These are phyloP conservation scores for Aspergillus homomorphus DNA, from an alignment of 495 filamentous ascomycete species.

Conservation along the genomic window DNA sequence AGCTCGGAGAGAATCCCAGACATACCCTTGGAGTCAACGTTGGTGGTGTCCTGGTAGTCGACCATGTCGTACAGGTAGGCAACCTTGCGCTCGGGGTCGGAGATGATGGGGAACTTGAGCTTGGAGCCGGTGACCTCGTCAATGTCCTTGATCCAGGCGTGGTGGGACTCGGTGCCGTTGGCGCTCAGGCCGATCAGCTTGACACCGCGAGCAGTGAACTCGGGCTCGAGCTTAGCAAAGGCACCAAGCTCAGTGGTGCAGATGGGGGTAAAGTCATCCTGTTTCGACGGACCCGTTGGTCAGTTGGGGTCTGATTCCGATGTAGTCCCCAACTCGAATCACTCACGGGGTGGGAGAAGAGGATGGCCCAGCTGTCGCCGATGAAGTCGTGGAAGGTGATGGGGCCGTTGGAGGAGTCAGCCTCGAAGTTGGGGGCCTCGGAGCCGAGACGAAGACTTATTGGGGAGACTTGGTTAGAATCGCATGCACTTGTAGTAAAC, in stretches of 20 bases:
- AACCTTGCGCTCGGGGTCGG: conserved; percentile 92
- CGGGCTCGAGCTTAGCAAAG: conserved; percentile 92
- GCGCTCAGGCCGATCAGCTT: conserved; percentile 86
- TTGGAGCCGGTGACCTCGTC: conserved; percentile 82
- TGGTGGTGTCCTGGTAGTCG: conserved; percentile 77
- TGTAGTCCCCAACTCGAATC: conserved; percentile 14
- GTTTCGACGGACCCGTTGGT: neutral
- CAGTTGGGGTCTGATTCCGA: neutral
- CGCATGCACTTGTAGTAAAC: neutral
- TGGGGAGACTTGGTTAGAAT: neutral
- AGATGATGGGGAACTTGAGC: conserved; percentile 92
- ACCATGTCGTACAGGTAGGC: conserved; percentile 95
- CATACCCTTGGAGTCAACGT: conserved; percentile 85
- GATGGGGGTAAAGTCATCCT: conserved; percentile 79
- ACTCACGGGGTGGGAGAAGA: conserved; percentile 94
- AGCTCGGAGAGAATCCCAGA: neutral
- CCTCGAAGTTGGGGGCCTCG: conserved; percentile 88
- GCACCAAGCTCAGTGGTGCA: conserved; percentile 99
- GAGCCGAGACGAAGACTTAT: conserved; percentile 80
- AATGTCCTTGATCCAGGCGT: conserved; percentile 90
- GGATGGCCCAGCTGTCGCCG: conserved; percentile 87
- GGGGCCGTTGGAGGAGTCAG: conserved; percentile 83
- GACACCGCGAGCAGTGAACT: conserved; percentile 90
- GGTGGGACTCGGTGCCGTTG: conserved; percentile 53
- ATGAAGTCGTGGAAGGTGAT: conserved; percentile 99